Evolutionary conservation across 352 stramenopile genomes (phyloP).

Genomic region (Phytophthora sojae): DNA sequence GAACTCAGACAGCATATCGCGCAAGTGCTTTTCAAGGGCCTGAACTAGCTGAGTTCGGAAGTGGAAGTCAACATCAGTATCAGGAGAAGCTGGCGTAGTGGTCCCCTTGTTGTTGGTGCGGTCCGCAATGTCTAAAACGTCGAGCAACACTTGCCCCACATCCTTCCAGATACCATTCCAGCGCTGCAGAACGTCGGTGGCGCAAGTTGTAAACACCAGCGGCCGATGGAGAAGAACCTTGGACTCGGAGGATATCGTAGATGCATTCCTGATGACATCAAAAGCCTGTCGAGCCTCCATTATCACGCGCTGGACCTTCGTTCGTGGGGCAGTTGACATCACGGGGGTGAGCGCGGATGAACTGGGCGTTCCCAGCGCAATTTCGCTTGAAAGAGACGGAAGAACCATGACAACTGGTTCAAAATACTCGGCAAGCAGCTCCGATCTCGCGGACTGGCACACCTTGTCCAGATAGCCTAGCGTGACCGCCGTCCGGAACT

Average conservation of each 20-base stretch:
- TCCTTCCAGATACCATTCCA: constrained; percentile 68
- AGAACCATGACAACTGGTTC: constrained; percentile 49
- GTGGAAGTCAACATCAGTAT: constrained; percentile 28
- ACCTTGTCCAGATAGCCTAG: constrained; percentile 63
- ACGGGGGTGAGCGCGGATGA: not conserved
- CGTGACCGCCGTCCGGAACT: constrained; percentile 69
- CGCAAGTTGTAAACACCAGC: constrained; percentile 56
- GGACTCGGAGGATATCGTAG: constrained; percentile 75
- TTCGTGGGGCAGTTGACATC: constrained; percentile 22
- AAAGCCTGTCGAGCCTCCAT: constrained; percentile 58
- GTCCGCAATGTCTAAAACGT: constrained; percentile 47
- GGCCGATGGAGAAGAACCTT: constrained; percentile 66
- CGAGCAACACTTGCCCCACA: constrained; percentile 52
- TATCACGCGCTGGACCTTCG: constrained; percentile 57
- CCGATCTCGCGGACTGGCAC: constrained; percentile 39
- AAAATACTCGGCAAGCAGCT: constrained; percentile 76
- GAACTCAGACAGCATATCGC: constrained; percentile 59
- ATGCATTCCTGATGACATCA: constrained; percentile 69
- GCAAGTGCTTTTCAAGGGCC: constrained; percentile 54
- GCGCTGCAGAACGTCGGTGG: constrained; percentile 49
- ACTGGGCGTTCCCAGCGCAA: constrained; percentile 12
- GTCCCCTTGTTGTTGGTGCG: constrained; percentile 7
- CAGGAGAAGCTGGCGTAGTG: constrained; percentile 1
- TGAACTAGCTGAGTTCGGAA: constrained; percentile 39
- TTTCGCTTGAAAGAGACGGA: constrained; percentile 48